Conservation (phyloP, 257 asterid species). For the Plectranthus barbatus region DNA sequence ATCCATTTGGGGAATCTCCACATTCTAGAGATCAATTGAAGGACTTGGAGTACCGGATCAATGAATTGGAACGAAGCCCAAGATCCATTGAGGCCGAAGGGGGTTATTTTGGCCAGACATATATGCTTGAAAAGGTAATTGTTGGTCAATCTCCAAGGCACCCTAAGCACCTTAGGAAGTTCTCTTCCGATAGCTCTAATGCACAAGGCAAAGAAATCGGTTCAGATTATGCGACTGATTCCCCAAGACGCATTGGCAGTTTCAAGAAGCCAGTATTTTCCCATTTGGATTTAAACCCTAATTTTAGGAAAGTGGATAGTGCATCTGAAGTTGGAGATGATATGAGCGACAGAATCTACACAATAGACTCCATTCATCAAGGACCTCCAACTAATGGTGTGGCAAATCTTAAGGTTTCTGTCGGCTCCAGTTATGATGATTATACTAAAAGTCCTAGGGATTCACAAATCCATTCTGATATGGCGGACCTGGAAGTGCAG, state of each 20-base stretch:
- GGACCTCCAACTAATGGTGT: slow-evolving; percentile 33
- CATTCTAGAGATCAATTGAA: slow-evolving; percentile 42
- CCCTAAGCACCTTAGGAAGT: slow-evolving; percentile 47
- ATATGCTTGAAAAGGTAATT: slow-evolving; percentile 64
- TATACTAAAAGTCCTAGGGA: slow-evolving; percentile 51
- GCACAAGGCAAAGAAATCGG: slow-evolving; percentile 35
- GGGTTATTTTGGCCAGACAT: slow-evolving; percentile 38
- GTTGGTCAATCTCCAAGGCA: slow-evolving; percentile 72
- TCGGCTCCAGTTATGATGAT: slow-evolving; percentile 39
- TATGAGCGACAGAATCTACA: slow-evolving; percentile 70
- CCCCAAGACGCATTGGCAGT: slow-evolving; percentile 45
- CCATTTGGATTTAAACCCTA: slow-evolving; percentile 40
- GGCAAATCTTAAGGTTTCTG: slow-evolving; percentile 43
- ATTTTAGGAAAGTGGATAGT: slow-evolving; percentile 52
- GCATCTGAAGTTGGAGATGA: slow-evolving; percentile 67
- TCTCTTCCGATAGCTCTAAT: slow-evolving; percentile 47
- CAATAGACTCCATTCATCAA: slow-evolving; percentile 77
- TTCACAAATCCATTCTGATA: slow-evolving; percentile 30
- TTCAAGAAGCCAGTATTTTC: slow-evolving; percentile 41
- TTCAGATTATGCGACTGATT: slow-evolving; percentile 38
- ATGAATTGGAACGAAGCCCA: slow-evolving; percentile 70
- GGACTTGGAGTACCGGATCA: slow-evolving; percentile 69
- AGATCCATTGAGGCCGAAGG: slow-evolving; percentile 48
- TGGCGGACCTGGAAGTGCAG: slow-evolving; percentile 65
- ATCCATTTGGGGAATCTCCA: slow-evolving; percentile 71